Percentiles rank a stretch among this genome's conserved stretches.
phyloP scores from a whole-genome alignment of 371 early-diverging fungal species.

The Syncephalastrum monosporum region DNA sequence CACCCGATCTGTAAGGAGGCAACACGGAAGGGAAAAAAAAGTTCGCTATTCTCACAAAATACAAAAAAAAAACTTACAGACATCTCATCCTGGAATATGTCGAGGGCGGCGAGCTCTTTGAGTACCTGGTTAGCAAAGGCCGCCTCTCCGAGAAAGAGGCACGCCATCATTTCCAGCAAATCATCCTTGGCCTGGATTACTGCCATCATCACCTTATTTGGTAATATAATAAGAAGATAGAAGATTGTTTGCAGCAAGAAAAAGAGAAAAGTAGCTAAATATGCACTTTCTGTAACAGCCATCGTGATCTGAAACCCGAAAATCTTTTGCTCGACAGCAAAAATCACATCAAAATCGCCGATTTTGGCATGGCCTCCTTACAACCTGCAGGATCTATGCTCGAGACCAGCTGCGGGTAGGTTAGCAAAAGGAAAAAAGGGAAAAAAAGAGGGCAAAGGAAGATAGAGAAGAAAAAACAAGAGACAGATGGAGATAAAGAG shows the following conservation, averaged over 20 bases:
- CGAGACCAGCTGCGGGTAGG: slow-evolving; percentile 78
- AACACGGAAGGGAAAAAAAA: neutral
- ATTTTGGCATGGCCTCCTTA: slow-evolving; percentile 84
- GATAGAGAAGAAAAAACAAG: neutral
- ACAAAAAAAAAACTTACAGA: slow-evolving; percentile 9
- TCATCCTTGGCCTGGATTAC: slow-evolving; percentile 91
- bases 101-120: slow-evolving; percentile 52
- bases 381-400: slow-evolving; percentile 72
- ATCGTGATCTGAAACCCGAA: slow-evolving; percentile 96
- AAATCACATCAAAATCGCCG: slow-evolving; percentile 80
- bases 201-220: slow-evolving; percentile 74
- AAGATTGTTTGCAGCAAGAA: neutral
- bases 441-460: neutral
- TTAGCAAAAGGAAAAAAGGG: neutral
- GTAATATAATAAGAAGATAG: slow-evolving; percentile 19
- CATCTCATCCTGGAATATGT: slow-evolving; percentile 49
- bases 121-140: slow-evolving; percentile 49
- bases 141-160: slow-evolving; percentile 78
- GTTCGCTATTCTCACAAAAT: slow-evolving; percentile 7
- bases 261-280: neutral
- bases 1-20: slow-evolving; percentile 65
- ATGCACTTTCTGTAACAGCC: slow-evolving; percentile 47
- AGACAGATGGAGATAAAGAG: too few species aligned
- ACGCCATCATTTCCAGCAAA: slow-evolving; percentile 91
- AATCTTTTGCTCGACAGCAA: slow-evolving; percentile 89